phyloP scores from a whole-genome alignment of 352 stramenopile genomes.

The Globisporangium spinosum region DNA sequence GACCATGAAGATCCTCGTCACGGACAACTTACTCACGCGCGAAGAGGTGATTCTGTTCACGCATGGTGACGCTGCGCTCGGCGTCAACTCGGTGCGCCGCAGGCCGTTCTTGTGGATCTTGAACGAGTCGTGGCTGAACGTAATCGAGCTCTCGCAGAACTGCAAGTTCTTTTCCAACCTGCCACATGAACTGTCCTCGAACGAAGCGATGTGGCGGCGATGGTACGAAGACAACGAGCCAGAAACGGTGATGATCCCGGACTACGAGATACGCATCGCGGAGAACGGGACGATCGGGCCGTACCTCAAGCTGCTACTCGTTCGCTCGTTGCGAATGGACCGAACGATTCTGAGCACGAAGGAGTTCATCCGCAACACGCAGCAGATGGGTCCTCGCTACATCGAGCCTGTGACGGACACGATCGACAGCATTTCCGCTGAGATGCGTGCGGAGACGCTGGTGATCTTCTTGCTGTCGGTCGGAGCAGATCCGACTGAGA shows the following conservation, averaged over 20 bases:
- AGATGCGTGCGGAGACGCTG: constrained; percentile 94
- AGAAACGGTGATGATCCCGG: constrained; percentile 93
- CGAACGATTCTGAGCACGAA: constrained; percentile 96
- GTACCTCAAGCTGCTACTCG: constrained; percentile 96
- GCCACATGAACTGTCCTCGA: constrained; percentile 95
- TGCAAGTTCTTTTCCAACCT: constrained; percentile 97
- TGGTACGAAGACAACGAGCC: constrained; percentile 99
- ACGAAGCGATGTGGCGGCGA: constrained; percentile 94
- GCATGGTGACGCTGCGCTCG: constrained; percentile 92
- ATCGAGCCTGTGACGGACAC: constrained; percentile 99
- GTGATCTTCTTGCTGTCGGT: constrained; percentile 98
- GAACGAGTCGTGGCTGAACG: constrained; percentile 97
- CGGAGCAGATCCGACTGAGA: constrained; percentile 96
- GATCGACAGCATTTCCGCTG: constrained; percentile 97
- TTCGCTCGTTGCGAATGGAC: constrained; percentile 97
- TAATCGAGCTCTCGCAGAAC: constrained; percentile 93
- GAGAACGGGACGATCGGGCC: constrained; percentile 93
- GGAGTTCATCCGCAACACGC: constrained; percentile 96
- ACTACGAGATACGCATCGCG: constrained; percentile 92
- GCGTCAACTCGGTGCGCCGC: constrained; percentile 95
- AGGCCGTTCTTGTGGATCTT: constrained; percentile 98
- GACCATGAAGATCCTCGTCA: constrained; percentile 98
- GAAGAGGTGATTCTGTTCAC: constrained; percentile 96
- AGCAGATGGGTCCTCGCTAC: constrained; percentile 95
- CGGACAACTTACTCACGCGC: constrained; percentile 88